Conservation (phyloP, 169 alveolate genomes). For the Cryptosporidium ubiquitum region DNA sequence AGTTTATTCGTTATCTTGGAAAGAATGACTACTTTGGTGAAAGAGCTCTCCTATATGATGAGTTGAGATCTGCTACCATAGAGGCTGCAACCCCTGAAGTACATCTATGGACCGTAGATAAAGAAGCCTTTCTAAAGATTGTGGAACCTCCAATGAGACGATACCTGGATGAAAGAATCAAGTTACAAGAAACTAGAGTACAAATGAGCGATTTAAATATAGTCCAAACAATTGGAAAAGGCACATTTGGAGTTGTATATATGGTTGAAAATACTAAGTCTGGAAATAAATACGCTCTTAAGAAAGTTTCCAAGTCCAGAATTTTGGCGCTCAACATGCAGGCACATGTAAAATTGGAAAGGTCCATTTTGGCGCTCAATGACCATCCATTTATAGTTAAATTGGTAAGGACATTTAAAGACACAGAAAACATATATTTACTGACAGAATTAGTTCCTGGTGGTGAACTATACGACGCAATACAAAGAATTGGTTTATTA, state of each 20-base stretch:
- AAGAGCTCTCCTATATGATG: slow-evolving; percentile 92
- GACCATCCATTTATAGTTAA: slow-evolving; percentile 94
- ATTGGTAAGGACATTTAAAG: slow-evolving; percentile 91
- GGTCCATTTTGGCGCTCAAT: slow-evolving; percentile 92
- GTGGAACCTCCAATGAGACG: slow-evolving; percentile 85
- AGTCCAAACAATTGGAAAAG: slow-evolving; percentile 86
- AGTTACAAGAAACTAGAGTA: slow-evolving; percentile 89
- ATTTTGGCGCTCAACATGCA: slow-evolving; percentile 87
- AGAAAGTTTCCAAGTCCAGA: slow-evolving; percentile 86
- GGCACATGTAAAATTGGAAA: slow-evolving; percentile 87
- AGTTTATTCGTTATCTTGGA: slow-evolving; percentile 87
- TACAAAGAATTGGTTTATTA: slow-evolving; percentile 89
- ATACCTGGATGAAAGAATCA: slow-evolving; percentile 89
- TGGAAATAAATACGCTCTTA: slow-evolving; percentile 89
- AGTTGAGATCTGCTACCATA: slow-evolving; percentile 92
- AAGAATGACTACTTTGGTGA: slow-evolving; percentile 95
- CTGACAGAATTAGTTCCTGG: slow-evolving; percentile 93
- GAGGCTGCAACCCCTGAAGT: slow-evolving; percentile 78
- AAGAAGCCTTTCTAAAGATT: slow-evolving; percentile 84
- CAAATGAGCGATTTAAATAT: slow-evolving; percentile 86
- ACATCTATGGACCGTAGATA: slow-evolving; percentile 88
- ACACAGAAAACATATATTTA: slow-evolving; percentile 88
- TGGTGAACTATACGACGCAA: slow-evolving; percentile 93
- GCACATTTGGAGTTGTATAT: slow-evolving; percentile 92
- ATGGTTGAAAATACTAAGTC: slow-evolving; percentile 85